These are phyloP conservation scores for Clarkia xantiana DNA, from an alignment of 345 rosid genomes.

Conservation along the genomic window DNA sequence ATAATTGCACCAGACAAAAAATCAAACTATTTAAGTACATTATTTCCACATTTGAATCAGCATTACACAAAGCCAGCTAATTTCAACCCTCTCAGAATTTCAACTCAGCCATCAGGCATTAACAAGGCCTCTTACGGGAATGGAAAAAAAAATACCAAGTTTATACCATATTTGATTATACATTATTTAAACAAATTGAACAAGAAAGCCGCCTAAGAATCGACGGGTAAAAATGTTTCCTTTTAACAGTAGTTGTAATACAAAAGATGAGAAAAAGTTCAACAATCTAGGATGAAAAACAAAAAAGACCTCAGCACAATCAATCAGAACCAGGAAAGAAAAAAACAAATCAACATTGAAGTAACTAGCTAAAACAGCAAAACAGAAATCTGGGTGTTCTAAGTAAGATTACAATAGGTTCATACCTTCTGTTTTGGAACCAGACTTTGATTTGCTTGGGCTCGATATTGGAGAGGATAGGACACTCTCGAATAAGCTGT, in stretches of 20 bases:
- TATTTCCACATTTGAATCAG: no score
- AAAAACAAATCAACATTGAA: no score
- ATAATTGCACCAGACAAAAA: background rate
- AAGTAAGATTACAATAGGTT: constrained; percentile 2
- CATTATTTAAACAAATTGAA: no score
- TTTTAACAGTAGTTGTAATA: no score
- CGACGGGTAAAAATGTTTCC: no score
- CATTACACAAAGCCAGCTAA: background rate
- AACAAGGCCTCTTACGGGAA: background rate
- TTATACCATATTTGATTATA: background rate
- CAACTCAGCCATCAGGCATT: background rate
- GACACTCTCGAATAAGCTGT: constrained; percentile 95
- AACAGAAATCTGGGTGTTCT: background rate
- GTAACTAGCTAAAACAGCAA: background rate
- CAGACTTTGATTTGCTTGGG: constrained; percentile 99
- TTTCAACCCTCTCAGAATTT: background rate
- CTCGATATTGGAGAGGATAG: constrained; percentile 96
- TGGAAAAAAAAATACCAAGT: background rate
- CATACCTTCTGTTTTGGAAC: constrained; percentile 98
- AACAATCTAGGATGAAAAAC: no score
- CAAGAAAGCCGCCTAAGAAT: no score
- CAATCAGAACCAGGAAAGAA: background rate
- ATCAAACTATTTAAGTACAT: no score
- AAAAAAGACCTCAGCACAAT: background rate
- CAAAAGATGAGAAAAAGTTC: no score